These are phyloP conservation scores for Geranium incanum DNA, from an alignment of 441 rosid species.

Conservation along the genomic window DNA sequence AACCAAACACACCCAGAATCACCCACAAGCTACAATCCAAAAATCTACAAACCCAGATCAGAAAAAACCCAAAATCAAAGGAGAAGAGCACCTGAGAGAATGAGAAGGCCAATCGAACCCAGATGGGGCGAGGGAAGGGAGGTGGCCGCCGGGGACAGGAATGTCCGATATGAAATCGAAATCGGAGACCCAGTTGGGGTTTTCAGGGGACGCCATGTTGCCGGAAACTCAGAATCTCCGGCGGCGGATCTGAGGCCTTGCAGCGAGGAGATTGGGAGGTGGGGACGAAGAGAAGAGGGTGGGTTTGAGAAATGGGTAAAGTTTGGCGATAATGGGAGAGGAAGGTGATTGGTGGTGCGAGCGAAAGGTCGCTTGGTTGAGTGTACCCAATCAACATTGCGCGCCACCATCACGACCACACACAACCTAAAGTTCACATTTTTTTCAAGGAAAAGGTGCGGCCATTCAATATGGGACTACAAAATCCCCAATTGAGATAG, in stretches of 20 bases:
- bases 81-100: constrained; percentile 3
- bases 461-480: neutral
- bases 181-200: constrained; percentile 7
- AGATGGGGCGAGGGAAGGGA: constrained; percentile 8
- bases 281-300: neutral
- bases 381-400: constrained; percentile 8
- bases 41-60: constrained; percentile 4
- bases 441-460: neutral
- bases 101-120: constrained; percentile 9
- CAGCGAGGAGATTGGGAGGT: neutral
- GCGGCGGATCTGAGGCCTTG: neutral
- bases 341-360: neutral
- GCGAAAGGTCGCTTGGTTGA: constrained; percentile 6
- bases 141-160: constrained; percentile 9
- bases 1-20: neutral
- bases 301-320: neutral
- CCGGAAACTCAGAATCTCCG: neutral
- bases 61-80: neutral
- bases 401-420: constrained; percentile 8
- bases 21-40: neutral
- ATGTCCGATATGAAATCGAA: constrained; percentile 5
- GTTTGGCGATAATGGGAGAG: neutral
- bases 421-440: neutral
- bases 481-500: no score
- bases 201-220: constrained; percentile 4